Base-by-base conservation (phyloP, 495 filamentous ascomycete genomes). In the Emericellopsis terricola region DNA sequence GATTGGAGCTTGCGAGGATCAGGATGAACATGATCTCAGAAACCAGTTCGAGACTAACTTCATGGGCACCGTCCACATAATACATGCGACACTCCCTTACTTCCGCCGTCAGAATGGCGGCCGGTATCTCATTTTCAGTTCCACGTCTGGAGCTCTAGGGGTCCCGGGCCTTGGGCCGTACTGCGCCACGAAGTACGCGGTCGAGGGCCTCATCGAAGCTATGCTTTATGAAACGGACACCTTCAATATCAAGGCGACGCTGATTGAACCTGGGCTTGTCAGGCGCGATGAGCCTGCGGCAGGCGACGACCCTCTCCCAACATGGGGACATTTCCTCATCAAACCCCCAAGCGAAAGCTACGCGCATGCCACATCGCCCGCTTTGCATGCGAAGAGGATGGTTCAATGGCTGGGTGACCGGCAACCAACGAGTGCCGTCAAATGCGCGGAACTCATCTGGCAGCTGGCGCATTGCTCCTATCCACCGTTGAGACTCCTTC, bases 31-130 rank as follows among this genome's bases (percentile, higher is more conserved):
- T 51, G 87, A 96, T 43, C 76, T 97, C 41, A 78, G 83, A 39
- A 89, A 87, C 49, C 87, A 96, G 52, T 94, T 96, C 55, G 80
- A 87, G 56, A 94, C 85, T 19, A 97, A 97, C 51, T 91, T 93
- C 59, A 83, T 85, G 54, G 89, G 89, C 35, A 87, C 83, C 0
- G 49, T 94, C 39, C 78, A 94, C 50, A 96, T 97, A 45, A 78
- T 94, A 39, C 82, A 93, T 52, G 57, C 80, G n/a, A 81, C 75
- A 15, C 53, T 94, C 19, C 81, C 84, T 0, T 83, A 94, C 59
- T 94, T 96, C 51, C 73, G 89, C 15, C 66, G 73, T 38, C 65
- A 74, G 29, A 60, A 67, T 4, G 62, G 67, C 2, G 87, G 89
- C 3, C 63, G 81, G 27, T 96, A 94, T 49, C 60, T 96, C 16